phyloP scores from a whole-genome alignment of 2,329 filamentous ascomycete genomes.

The Phialophora verrucosa region DNA sequence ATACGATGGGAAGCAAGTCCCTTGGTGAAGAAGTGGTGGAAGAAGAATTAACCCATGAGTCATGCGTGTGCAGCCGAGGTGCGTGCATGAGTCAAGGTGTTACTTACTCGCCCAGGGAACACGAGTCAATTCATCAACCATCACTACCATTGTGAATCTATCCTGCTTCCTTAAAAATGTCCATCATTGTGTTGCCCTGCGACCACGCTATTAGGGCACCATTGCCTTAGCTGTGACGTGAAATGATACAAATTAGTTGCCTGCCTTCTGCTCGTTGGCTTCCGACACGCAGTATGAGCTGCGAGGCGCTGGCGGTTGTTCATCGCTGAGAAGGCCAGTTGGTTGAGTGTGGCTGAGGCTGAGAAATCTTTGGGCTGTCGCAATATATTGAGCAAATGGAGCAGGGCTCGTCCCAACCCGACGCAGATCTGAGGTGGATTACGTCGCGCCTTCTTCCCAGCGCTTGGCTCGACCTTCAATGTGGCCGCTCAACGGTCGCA shows the following conservation, averaged over 20 bases:
- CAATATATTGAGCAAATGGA: background rate
- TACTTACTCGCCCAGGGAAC: background rate
- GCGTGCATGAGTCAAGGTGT: background rate
- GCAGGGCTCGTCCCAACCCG: background rate
- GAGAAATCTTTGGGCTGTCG: background rate
- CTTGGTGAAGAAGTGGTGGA: conserved; percentile 40
- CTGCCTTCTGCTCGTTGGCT: background rate
- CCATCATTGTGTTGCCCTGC: background rate
- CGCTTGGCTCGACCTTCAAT: background rate
- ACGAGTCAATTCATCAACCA: background rate
- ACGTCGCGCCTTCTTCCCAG: background rate
- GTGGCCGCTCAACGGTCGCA: background rate
- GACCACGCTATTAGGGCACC: background rate
- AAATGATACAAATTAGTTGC: background rate
- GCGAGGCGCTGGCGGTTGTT: background rate
- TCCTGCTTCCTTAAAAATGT: background rate
- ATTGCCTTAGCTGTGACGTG: background rate
- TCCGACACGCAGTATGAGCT: background rate
- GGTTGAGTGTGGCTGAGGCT: background rate
- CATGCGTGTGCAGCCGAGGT: background rate
- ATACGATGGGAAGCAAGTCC: conserved; percentile 47
- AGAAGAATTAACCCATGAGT: too few species aligned
- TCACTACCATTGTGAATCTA: too few species aligned
- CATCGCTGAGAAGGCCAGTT: background rate
- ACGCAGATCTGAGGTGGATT: background rate